A percentile compares a stretch with the other conserved stretches of the same genome.
Conservation (phyloP, 1,284 basidiomycete species). For the Puccinia hordei region DNA sequence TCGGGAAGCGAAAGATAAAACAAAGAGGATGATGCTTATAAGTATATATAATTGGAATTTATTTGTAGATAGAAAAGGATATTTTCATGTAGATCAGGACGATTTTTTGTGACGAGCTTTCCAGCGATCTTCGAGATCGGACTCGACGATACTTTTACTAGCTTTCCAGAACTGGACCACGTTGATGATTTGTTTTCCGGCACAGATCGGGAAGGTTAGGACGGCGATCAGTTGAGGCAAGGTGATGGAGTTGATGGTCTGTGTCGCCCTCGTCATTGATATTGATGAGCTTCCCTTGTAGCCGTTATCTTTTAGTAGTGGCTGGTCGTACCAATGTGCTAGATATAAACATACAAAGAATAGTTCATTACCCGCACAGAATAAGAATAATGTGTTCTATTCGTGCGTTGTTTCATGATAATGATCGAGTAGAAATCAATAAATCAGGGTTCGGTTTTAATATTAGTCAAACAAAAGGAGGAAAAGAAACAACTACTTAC, state of each 20-base stretch:
- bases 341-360: constrained; percentile 97
- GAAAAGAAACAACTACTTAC: not conserved
- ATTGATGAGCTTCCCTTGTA: not conserved
- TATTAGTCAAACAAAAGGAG: not conserved
- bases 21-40: too few species aligned
- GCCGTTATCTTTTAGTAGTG: constrained; percentile 2
- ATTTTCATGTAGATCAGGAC: not conserved
- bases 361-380: constrained; percentile 95
- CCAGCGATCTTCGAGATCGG: constrained; percentile 54
- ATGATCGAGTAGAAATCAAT: not conserved
- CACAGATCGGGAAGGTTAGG: constrained; percentile 72
- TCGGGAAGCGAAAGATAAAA: too few species aligned
- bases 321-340: constrained; percentile 49
- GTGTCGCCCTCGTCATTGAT: not conserved
- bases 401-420: not conserved
- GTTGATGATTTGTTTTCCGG: constrained; percentile 90
- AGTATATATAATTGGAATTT: too few species aligned
- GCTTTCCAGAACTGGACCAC: constrained; percentile 98
- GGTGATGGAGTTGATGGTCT: constrained; percentile 63
- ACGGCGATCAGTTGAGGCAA: constrained; percentile 78
- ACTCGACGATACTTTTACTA: constrained; percentile 70
- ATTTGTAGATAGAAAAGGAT: not conserved
- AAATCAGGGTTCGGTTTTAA: not conserved
- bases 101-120: constrained; percentile 10
- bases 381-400: constrained; percentile 74